These are phyloP conservation scores for Phytophthora pini DNA, from an alignment of 352 stramenopile species.

Conservation along the genomic window DNA sequence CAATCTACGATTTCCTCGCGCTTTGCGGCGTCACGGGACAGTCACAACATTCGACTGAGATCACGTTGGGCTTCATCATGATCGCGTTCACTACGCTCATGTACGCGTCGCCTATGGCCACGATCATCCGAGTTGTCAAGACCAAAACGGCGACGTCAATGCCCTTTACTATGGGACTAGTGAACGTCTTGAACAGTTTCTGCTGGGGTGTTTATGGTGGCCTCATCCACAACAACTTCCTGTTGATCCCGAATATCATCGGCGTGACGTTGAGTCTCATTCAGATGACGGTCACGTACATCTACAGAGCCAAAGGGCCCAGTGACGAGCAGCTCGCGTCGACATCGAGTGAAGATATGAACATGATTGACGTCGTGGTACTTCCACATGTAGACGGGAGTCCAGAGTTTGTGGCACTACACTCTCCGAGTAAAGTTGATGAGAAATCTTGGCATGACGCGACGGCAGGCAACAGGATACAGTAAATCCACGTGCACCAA, in stretches of 20 bases:
- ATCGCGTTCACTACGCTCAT: conserved; percentile 51
- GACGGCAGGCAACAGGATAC: background rate
- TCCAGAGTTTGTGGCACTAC: conserved; percentile 10
- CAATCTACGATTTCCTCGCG: conserved; percentile 39
- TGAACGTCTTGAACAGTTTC: conserved; percentile 34
- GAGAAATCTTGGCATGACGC: background rate
- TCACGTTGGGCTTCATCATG: conserved; percentile 46
- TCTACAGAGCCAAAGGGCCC: conserved; percentile 41
- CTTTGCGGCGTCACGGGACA: conserved; percentile 30
- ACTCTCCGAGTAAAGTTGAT: conserved; percentile 13
- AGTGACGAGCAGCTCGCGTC: conserved; percentile 17
- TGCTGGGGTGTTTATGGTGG: conserved; percentile 27
- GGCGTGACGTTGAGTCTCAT: conserved; percentile 34
- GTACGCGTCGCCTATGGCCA: conserved; percentile 63
- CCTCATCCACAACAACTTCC: conserved; percentile 31
- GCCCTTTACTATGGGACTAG: conserved; percentile 29
- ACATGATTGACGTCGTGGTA: conserved; percentile 10
- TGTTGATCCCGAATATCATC: conserved; percentile 46
- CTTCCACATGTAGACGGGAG: background rate
- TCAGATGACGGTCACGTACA: conserved; percentile 52
- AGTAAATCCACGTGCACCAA: background rate
- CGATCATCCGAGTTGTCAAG: conserved; percentile 37
- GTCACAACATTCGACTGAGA: conserved; percentile 26
- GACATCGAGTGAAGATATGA: conserved; percentile 6
- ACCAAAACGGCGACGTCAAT: conserved; percentile 34